Evolutionary conservation across 1,284 basidiomycete genomes (phyloP).

Genomic region (Ustilago xerochloae): DNA sequence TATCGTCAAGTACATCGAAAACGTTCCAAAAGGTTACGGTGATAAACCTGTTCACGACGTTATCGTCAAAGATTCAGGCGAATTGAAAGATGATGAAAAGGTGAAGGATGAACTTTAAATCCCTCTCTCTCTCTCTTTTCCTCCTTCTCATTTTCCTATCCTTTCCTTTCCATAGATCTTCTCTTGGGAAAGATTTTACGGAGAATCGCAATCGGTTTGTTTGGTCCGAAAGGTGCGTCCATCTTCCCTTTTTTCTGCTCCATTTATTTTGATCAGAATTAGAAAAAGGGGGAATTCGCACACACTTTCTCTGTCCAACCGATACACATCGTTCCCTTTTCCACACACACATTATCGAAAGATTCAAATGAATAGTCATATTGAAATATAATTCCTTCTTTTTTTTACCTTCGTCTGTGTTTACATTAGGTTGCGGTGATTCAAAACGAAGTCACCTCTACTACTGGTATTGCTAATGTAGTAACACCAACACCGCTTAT

Average conservation of each 20-base stretch:
- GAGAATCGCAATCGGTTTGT: too few relatives aligned
- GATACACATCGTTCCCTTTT: too few relatives aligned
- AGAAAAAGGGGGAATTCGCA: too few relatives aligned
- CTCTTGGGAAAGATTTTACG: too few relatives aligned
- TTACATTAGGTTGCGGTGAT: neutral
- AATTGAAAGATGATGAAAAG: constrained; percentile 44
- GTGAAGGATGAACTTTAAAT: constrained; percentile 62
- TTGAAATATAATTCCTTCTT: constrained; percentile 32
- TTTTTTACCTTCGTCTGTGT: neutral
- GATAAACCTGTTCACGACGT: constrained; percentile 59
- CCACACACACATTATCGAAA: neutral
- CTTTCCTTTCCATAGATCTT: too few relatives aligned
- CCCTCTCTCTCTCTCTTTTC: constrained; percentile 1
- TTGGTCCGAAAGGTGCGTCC: neutral
- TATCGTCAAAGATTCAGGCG: constrained; percentile 58
- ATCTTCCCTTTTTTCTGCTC: neutral
- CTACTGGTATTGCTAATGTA: neutral
- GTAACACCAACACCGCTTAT: constrained; percentile 3
- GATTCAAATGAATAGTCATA: constrained; percentile 21
- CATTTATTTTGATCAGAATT: neutral
- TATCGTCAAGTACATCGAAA: constrained; percentile 62
- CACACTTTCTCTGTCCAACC: too few relatives aligned
- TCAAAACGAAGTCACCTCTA: neutral
- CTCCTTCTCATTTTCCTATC: too few relatives aligned
- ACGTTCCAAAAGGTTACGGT: constrained; percentile 55